Conservation (phyloP, 2,329 filamentous ascomycete genomes). For the Aotearoamyces nothofagi region DNA sequence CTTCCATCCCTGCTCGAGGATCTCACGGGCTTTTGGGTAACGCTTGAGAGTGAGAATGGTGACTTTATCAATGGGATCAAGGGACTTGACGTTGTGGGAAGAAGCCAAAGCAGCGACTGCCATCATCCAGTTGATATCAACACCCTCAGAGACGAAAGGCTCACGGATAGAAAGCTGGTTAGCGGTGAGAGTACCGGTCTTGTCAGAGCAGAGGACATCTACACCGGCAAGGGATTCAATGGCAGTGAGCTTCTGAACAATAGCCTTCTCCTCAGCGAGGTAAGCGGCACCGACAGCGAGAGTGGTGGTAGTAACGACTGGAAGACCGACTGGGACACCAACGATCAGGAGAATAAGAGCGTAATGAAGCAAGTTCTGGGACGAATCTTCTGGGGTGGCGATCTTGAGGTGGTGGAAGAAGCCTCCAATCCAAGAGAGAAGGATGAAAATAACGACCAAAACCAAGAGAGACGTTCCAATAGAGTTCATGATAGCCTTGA, state of each 20-base stretch:
- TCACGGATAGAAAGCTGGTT: slow-evolving; percentile 66
- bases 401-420: slow-evolving; percentile 60
- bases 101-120: slow-evolving; percentile 62
- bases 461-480: slow-evolving; percentile 62
- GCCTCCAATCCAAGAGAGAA: slow-evolving; percentile 61
- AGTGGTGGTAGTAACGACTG: slow-evolving; percentile 65
- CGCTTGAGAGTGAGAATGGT: slow-evolving; percentile 62
- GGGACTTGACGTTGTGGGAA: slow-evolving; percentile 64
- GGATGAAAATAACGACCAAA: slow-evolving; percentile 64
- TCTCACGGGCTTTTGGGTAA: slow-evolving; percentile 64
- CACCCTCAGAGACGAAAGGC: slow-evolving; percentile 60
- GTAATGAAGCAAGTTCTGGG: slow-evolving; percentile 52
- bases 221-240: slow-evolving; percentile 64
- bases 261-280: slow-evolving; percentile 63
- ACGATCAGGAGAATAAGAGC: slow-evolving; percentile 59
- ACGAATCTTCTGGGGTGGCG: slow-evolving; percentile 37
- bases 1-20: slow-evolving; percentile 58
- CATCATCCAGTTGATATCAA: slow-evolving; percentile 78
- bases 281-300: slow-evolving; percentile 65
- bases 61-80: slow-evolving; percentile 69
- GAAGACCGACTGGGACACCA: slow-evolving; percentile 66
- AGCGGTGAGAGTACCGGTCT: slow-evolving; percentile 64
- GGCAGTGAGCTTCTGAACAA: slow-evolving; percentile 66
- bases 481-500: slow-evolving; percentile 74
- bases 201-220: slow-evolving; percentile 68